Evolutionary conservation across 2,329 filamentous ascomycete species (phyloP).

Genomic region (Colletotrichum sp.): DNA sequence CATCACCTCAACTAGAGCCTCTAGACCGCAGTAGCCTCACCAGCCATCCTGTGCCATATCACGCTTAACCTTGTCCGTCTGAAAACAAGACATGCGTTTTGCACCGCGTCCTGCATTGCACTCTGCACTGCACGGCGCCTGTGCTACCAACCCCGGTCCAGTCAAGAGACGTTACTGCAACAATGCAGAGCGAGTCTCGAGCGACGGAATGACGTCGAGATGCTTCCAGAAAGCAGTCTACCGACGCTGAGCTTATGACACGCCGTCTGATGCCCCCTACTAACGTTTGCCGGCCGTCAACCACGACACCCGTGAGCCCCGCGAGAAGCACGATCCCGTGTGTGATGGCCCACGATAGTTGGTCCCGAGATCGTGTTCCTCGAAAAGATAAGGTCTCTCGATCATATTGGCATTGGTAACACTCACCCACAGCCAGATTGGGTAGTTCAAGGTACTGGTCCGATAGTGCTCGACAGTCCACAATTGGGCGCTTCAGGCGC

Average conservation of each 20-base stretch:
- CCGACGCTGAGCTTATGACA: not conserved
- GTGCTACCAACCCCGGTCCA: not conserved
- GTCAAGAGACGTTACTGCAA: not conserved
- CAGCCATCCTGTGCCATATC: not conserved
- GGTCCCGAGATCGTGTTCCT: not conserved
- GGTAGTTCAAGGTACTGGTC: not conserved
- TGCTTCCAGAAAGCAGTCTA: not conserved
- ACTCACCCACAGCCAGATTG: not conserved
- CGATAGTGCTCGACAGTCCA: not conserved
- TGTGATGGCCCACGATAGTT: not conserved
- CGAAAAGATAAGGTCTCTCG: not conserved
- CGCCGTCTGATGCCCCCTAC: not conserved
- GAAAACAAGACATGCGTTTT: not conserved
- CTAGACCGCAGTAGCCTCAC: not conserved
- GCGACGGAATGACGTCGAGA: slow-evolving; percentile 11
- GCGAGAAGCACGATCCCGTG: not conserved
- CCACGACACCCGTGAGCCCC: not conserved
- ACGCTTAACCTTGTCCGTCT: not conserved
- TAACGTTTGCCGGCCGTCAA: not conserved
- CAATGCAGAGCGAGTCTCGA: not conserved
- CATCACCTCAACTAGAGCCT: not conserved
- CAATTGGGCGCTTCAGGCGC: not conserved
- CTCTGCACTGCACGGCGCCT: not conserved
- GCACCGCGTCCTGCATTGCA: not conserved
- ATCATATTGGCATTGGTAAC: not conserved